Evolutionary conservation across 805 yeast genomes (phyloP), one percentile per base, ranked within the genome.

Genomic region (Candida schatavii): DNA sequence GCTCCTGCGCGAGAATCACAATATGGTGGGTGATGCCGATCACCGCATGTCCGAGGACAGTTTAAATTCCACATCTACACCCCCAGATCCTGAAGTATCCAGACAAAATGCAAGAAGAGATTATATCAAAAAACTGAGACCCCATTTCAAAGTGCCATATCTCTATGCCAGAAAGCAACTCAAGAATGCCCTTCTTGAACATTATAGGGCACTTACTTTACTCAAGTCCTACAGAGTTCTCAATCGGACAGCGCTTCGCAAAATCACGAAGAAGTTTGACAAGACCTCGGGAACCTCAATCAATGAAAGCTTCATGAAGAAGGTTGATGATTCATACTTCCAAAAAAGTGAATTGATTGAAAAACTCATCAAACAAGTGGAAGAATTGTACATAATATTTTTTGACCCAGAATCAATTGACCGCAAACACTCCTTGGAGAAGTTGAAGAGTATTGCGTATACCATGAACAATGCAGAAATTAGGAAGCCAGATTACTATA

Each of bases 191-290:
- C 58, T 83, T 21, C 63, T 78, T 43, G 95, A 88, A 54, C 83
- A 76, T 49, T 88, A 88, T 59, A 72, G 91, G 44, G 77, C 85
- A 6, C 66, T 88, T 46, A 86, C 85, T 45, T 70, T 87, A 27
- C 63, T 86, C 38, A 78, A 78, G 48, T 83, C 87, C 0, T 93
- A 81, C 59, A 73, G 87, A 49, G 70, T 82, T 37, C 62, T 90
- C 51, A 93, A 93, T 62, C 73, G 89, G 23, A 89, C 96, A 0
- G 99, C 95, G 0, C 80, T 90, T 54, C 76, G 96, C 40, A 93
- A 93, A 55, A 81, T 93, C 54, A 72, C 88, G 44, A 93, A 93
- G 57, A 93, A 93, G 60, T 90, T 80, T 57, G 99, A 93, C 62
- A 93, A 93, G 55, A 72, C 83, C 3, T 72, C 82, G 2, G 57